Evolutionary conservation across 495 filamentous ascomycete genomes (phyloP), one percentile per base, ranked within the genome.

Genomic region (Aspergillus coremiiformis): DNA sequence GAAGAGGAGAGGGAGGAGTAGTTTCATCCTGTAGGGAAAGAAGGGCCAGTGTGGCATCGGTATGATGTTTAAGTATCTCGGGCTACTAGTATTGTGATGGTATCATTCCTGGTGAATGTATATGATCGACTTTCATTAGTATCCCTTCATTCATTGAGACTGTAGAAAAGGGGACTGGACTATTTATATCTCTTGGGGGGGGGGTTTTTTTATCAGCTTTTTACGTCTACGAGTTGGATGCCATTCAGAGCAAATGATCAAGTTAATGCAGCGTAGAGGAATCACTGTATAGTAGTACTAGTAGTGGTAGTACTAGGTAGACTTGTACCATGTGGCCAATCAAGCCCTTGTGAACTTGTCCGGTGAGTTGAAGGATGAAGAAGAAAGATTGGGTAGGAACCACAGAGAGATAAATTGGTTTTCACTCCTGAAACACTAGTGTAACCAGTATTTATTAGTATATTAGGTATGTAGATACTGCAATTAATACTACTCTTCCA

Each of bases 101-200:
- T 35, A 35, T 35, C 8, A 27, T n/a, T n/a, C n/a, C n/a, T n/a
- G n/a, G n/a, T n/a, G n/a, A n/a, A n/a, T n/a, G n/a, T n/a, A n/a
- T n/a, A n/a, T n/a, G n/a, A 30, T 30, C 8, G 27, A 4, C 12
- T 9, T 9, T 2, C 7, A 30, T 30, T 30, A 30, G 1, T 11
- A 9, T 9, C 27, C 27, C 7, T 30, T 30, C 7, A 30, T 30
- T 30, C 7, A 9, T 30, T 2, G 2, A 7, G 8, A 11, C 27
- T 4, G 27, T 30, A 30, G 27, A 37, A n/a, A 19, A 37, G 15
- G 14, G 14, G 17, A 2, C 2, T 9, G 6, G 1, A 37, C 6
- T 37, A 37, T 44, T 33, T 80, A 46, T 46, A 46, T 30, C 44
- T 30, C 14, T 19, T 12, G 32, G n/a, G 4, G n/a, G 12, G 4